phyloP scores from a whole-genome alignment of 2,329 filamentous ascomycete genomes.

The Fusarium nematophilum region DNA sequence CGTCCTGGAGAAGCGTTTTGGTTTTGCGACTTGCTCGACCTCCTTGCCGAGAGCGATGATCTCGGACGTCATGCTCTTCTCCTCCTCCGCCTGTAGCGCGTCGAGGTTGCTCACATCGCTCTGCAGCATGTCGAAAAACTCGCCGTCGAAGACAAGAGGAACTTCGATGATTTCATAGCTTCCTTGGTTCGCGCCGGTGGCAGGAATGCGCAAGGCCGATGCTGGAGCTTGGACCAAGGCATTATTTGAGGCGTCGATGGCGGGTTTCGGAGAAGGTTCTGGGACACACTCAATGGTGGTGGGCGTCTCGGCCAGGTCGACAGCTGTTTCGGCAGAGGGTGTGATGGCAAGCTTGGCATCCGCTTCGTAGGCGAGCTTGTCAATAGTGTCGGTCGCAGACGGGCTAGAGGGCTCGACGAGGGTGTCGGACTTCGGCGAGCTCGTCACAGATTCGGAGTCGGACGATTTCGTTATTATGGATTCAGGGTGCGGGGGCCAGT shows the following conservation, averaged over 20 bases:
- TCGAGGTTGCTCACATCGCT: slow-evolving; percentile 77
- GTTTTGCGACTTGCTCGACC: slow-evolving; percentile 73
- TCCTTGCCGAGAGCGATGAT: slow-evolving; percentile 73
- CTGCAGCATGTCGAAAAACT: slow-evolving; percentile 83
- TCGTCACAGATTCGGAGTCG: slow-evolving; percentile 12
- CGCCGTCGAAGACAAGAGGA: slow-evolving; percentile 78
- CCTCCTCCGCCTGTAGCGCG: slow-evolving; percentile 73
- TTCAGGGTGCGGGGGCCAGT: slow-evolving; percentile 9
- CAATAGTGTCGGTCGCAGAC: slow-evolving; percentile 7
- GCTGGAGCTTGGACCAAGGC: not conserved
- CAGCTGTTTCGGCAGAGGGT: not conserved
- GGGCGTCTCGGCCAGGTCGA: no score
- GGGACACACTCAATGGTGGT: not conserved
- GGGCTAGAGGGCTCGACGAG: not conserved
- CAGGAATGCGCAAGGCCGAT: not conserved
- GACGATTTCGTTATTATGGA: slow-evolving; percentile 1
- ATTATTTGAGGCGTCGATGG: not conserved
- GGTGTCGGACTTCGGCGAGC: not conserved
- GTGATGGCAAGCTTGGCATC: not conserved
- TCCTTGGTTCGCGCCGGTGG: slow-evolving; percentile 10
- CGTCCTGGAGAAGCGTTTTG: slow-evolving; percentile 69
- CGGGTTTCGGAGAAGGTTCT: not conserved
- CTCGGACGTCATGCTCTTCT: slow-evolving; percentile 69
- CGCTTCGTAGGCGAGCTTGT: slow-evolving; percentile 13
- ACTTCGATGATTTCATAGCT: slow-evolving; percentile 69